Evolutionary conservation across 768 basidiomycete genomes (phyloP).

Genomic region (Mycena polygramma): DNA sequence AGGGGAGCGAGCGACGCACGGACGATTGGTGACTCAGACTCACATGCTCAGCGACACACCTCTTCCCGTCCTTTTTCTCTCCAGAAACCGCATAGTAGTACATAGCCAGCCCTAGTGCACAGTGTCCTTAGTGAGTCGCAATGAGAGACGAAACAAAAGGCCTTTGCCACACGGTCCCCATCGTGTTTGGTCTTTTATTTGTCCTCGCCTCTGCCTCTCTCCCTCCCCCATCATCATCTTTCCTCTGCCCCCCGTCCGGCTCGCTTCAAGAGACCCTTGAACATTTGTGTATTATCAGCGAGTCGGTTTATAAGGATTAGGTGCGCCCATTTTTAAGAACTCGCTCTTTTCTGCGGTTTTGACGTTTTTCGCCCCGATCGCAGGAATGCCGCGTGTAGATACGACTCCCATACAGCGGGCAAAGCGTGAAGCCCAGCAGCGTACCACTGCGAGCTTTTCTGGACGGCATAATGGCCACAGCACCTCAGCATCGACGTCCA

Average conservation of each 20-base stretch:
- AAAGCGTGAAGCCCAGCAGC: conserved; percentile 9
- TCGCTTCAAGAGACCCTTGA: background rate
- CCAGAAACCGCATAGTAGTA: too few species aligned
- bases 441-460: background rate
- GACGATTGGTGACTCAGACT: too few species aligned
- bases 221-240: conserved; percentile 10
- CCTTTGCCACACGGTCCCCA: too few species aligned
- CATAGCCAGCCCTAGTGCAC: too few species aligned
- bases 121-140: too few species aligned
- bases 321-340: background rate
- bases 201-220: conserved; percentile 16
- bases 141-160: too few species aligned
- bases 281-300: background rate
- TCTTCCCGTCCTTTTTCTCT: too few species aligned
- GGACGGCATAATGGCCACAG: background rate
- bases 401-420: background rate
- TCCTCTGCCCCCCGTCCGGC: background rate
- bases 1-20: too few species aligned
- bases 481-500: background rate
- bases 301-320: background rate
- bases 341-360: background rate
- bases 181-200: conserved; percentile 23
- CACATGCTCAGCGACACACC: too few species aligned
- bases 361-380: background rate
- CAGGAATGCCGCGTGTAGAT: conserved; percentile 16